Evolutionary conservation across 2,329 filamentous ascomycete species (phyloP).

Genomic region (Diaporthe citrichinensis): DNA sequence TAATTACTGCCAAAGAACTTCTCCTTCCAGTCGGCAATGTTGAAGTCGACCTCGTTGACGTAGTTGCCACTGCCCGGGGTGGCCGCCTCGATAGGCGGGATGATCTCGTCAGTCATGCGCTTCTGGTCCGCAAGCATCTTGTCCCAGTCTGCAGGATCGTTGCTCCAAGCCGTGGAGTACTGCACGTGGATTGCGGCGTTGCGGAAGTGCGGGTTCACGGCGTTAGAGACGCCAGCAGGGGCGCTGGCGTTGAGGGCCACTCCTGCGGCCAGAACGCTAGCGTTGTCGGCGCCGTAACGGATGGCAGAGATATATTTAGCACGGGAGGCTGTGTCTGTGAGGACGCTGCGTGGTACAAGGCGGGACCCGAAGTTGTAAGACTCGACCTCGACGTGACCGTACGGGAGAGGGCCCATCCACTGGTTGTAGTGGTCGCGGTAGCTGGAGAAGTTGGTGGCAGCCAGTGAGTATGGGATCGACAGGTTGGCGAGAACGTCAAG

Average conservation of each 20-base stretch:
- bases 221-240: slow-evolving; percentile 50
- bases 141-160: slow-evolving; percentile 42
- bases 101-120: slow-evolving; percentile 50
- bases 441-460: slow-evolving; percentile 47
- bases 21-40: slow-evolving; percentile 50
- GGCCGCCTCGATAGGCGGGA: slow-evolving; percentile 47
- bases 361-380: slow-evolving; percentile 54
- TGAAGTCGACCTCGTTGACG: slow-evolving; percentile 51
- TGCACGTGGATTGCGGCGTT: slow-evolving; percentile 51
- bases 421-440: slow-evolving; percentile 52
- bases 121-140: slow-evolving; percentile 47
- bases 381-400: slow-evolving; percentile 51
- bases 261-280: slow-evolving; percentile 50
- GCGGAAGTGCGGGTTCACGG: slow-evolving; percentile 57
- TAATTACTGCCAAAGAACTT: slow-evolving; percentile 52
- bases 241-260: slow-evolving; percentile 51
- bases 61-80: slow-evolving; percentile 47
- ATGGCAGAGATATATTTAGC: slow-evolving; percentile 13
- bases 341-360: slow-evolving; percentile 51
- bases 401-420: slow-evolving; percentile 54
- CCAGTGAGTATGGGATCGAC: slow-evolving; percentile 45
- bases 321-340: slow-evolving; percentile 48
- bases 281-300: slow-evolving; percentile 49
- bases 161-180: slow-evolving; percentile 48
- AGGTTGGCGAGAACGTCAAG: slow-evolving; percentile 47